These are phyloP conservation scores for Tarenaya hassleriana DNA, from an alignment of 345 rosid species.

Conservation along the genomic window DNA sequence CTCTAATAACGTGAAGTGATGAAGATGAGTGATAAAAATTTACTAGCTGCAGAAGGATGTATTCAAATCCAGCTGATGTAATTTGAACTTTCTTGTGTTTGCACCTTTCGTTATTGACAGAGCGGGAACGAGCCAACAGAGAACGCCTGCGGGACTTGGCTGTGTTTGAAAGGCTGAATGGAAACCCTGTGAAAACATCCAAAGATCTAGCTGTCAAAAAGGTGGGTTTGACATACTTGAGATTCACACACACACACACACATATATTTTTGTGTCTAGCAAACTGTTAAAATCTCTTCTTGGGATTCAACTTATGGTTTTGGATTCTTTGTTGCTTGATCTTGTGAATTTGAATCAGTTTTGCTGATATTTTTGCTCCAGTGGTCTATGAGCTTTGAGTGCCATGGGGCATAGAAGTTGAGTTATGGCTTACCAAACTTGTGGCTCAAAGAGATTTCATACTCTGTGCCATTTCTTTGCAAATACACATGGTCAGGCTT, in stretches of 20 bases:
- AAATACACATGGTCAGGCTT: not conserved
- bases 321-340: too few species aligned
- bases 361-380: too few species aligned
- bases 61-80: slow-evolving; percentile 2
- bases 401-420: not conserved
- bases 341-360: too few species aligned
- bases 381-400: not conserved
- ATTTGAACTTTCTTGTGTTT: not conserved
- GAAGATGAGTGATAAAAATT: not conserved
- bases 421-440: not conserved
- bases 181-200: slow-evolving; percentile 66
- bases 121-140: slow-evolving; percentile 62
- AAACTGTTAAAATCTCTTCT: too few species aligned
- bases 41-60: not conserved
- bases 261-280: too few species aligned
- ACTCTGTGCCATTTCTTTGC: slow-evolving; percentile 2
- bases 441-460: not conserved
- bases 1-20: not conserved
- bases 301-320: too few species aligned
- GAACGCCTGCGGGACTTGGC: slow-evolving; percentile 71
- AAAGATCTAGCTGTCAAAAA: slow-evolving; percentile 72
- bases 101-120: slow-evolving; percentile 28
- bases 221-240: slow-evolving; percentile 35
- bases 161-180: slow-evolving; percentile 75
- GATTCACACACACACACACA: too few species aligned